Conservation (phyloP, 805 yeast species). For the Ogataea corticis region DNA sequence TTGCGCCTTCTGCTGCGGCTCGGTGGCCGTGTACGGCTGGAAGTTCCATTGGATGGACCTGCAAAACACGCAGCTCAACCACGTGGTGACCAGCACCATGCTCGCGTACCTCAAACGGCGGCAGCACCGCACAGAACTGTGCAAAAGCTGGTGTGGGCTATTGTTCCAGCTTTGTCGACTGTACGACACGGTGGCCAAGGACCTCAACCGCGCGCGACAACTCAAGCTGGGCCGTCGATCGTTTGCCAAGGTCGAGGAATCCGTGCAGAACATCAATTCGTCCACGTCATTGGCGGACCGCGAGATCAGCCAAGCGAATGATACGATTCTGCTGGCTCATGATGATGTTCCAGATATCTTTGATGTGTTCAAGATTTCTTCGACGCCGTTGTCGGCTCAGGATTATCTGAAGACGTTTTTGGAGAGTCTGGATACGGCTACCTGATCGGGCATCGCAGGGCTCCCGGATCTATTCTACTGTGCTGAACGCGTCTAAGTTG, state of each 20-base stretch:
- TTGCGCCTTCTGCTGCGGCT: slow-evolving; percentile 6
- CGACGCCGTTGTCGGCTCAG: too few species aligned
- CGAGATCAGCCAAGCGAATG: slow-evolving; percentile 4
- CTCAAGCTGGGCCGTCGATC: slow-evolving; percentile 8
- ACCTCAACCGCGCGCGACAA: slow-evolving; percentile 7
- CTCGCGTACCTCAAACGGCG: slow-evolving; percentile 1
- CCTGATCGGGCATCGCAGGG: too few species aligned
- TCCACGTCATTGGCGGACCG: slow-evolving; percentile 2
- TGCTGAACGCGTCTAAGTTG: too few species aligned
- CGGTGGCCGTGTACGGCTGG: slow-evolving; percentile 9
- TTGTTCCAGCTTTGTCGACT: slow-evolving; percentile 5
- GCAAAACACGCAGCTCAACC: not conserved
- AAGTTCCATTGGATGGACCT: slow-evolving; percentile 15
- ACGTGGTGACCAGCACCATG: slow-evolving; percentile 1
- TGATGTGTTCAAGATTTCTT: slow-evolving; percentile 5
- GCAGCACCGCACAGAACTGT: slow-evolving; percentile 2
- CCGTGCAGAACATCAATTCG: slow-evolving; percentile 12
- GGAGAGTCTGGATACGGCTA: too few species aligned
- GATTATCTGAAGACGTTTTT: too few species aligned
- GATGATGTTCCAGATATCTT: slow-evolving; percentile 2
- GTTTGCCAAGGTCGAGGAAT: slow-evolving; percentile 10
- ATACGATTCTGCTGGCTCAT: not conserved
- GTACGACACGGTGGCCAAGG: slow-evolving; percentile 8
- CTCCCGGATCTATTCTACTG: too few species aligned
- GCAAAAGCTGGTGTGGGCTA: slow-evolving; percentile 6